phyloP scores from a whole-genome alignment of 345 rosid species.

The Brassica nigra region DNA sequence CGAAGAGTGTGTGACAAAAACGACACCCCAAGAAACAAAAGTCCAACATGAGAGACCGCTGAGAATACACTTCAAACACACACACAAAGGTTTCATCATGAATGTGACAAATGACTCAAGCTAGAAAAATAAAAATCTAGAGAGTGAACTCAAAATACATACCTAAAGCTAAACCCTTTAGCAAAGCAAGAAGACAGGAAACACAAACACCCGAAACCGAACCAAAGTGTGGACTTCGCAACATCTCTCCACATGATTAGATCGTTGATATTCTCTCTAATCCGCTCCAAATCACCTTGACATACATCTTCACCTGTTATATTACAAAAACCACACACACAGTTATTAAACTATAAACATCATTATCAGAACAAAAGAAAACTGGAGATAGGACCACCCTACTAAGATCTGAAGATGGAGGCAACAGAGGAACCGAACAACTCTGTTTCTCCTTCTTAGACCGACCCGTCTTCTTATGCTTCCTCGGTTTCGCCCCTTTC shows the following conservation, averaged over 20 bases:
- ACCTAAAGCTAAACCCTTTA: constrained; percentile 72
- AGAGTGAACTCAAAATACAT: constrained; percentile 44
- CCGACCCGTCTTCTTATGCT: constrained; percentile 52
- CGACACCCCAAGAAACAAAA: constrained; percentile 71
- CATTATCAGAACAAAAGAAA: neutral
- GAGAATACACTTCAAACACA: constrained; percentile 64
- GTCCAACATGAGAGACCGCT: constrained; percentile 70
- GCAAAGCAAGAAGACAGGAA: constrained; percentile 86
- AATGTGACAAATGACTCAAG: constrained; percentile 10
- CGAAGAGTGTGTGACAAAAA: constrained; percentile 78
- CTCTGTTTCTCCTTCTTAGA: constrained; percentile 72
- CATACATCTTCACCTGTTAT: constrained; percentile 50
- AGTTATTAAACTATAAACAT: neutral
- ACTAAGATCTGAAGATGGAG: constrained; percentile 56
- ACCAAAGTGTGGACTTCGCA: constrained; percentile 88
- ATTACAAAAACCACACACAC: neutral
- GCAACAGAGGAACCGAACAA: constrained; percentile 29
- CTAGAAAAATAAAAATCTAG: neutral
- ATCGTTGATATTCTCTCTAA: constrained; percentile 56
- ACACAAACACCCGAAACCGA: constrained; percentile 78
- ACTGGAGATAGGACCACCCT: constrained; percentile 40
- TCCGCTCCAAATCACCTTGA: constrained; percentile 51
- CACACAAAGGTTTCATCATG: neutral
- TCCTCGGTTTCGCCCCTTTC: constrained; percentile 45
- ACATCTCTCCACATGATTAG: constrained; percentile 82